Conservation (phyloP, 2,329 filamentous ascomycete genomes). For the Pyricularia grisea region DNA sequence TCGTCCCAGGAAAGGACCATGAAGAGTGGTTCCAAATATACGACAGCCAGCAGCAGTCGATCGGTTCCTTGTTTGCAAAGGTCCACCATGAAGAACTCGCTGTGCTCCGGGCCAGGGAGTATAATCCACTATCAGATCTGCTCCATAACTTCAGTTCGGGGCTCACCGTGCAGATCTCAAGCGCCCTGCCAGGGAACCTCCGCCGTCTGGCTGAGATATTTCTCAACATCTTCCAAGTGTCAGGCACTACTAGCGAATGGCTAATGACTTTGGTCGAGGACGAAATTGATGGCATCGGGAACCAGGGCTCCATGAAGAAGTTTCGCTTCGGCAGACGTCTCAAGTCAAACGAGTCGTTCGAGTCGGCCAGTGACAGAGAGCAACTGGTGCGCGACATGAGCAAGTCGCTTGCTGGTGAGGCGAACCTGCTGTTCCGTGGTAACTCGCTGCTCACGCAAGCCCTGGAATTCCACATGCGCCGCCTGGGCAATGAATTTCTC, state of each 20-base stretch:
- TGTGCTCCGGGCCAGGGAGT: constrained; percentile 79
- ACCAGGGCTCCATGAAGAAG: constrained; percentile 67
- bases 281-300: constrained; percentile 89
- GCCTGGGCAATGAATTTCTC: constrained; percentile 85
- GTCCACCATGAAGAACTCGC: constrained; percentile 81
- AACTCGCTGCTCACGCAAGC: constrained; percentile 92
- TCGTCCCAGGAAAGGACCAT: constrained; percentile 66
- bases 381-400: constrained; percentile 67
- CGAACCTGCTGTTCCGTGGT: constrained; percentile 88
- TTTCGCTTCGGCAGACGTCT: constrained; percentile 62
- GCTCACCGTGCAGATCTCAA: constrained; percentile 75
- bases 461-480: constrained; percentile 90
- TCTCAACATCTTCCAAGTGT: constrained; percentile 92
- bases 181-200: constrained; percentile 67
- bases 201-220: constrained; percentile 76
- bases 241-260: constrained; percentile 77
- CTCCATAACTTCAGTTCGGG: constrained; percentile 78
- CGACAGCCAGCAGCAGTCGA: constrained; percentile 64
- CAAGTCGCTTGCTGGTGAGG: constrained; percentile 73
- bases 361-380: constrained; percentile 56
- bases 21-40: constrained; percentile 84
- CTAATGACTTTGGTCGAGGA: constrained; percentile 89
- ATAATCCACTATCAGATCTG: constrained; percentile 71
- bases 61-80: constrained; percentile 79
- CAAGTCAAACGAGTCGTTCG: constrained; percentile 60